Conservation (phyloP, 768 basidiomycete genomes). For the Agaricus blazei region DNA sequence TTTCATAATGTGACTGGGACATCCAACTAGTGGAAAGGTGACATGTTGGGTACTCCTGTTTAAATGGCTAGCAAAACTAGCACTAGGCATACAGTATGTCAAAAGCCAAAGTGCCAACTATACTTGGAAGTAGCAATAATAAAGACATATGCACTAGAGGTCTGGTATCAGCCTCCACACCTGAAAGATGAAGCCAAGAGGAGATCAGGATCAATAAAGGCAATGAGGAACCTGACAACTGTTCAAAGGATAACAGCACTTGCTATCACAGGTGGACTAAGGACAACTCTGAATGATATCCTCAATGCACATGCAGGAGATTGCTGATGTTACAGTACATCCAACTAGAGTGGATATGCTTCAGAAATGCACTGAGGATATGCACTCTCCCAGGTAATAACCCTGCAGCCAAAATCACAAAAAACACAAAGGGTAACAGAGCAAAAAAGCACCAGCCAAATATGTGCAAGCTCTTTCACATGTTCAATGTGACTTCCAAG, state of each 20-base stretch:
- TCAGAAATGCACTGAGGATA: too few species aligned
- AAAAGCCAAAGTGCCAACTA: constrained; percentile 15
- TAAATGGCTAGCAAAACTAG: constrained; percentile 10
- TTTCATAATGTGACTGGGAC: constrained; percentile 1
- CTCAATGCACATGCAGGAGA: constrained; percentile 15
- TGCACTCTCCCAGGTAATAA: too few species aligned
- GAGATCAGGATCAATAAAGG: constrained; percentile 10
- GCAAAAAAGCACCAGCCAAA: too few species aligned
- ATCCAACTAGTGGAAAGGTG: constrained; percentile 11
- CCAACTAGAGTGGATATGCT: too few species aligned
- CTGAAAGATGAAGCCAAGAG: neutral
- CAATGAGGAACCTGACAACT: constrained; percentile 10
- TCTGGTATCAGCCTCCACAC: constrained; percentile 18
- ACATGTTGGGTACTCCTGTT: constrained; percentile 12
- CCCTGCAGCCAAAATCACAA: too few species aligned
- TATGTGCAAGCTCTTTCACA: too few species aligned
- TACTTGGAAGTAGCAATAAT: constrained; percentile 21
- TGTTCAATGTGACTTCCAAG: too few species aligned
- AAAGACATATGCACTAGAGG: constrained; percentile 19
- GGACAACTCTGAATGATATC: constrained; percentile 14
- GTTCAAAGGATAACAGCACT: constrained; percentile 16
- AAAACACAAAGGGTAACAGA: too few species aligned
- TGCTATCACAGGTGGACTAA: constrained; percentile 18
- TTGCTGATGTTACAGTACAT: neutral
- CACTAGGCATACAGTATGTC: constrained; percentile 11